Evolutionary conservation across 768 basidiomycete genomes (phyloP), one percentile per base, ranked within the genome.

Genomic region (Trametes punicea): DNA sequence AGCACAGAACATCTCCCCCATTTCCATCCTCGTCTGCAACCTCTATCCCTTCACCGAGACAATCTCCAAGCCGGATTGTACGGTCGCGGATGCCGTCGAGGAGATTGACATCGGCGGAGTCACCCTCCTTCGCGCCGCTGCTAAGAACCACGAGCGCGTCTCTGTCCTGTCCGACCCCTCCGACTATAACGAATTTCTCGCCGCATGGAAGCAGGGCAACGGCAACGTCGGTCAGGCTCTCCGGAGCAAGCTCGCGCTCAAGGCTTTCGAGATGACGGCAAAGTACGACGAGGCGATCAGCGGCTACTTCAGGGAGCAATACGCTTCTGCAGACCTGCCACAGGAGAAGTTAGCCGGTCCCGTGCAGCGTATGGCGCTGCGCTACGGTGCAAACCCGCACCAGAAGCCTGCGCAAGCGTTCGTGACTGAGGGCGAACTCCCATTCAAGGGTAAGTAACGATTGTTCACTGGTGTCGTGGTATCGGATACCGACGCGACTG

Each of bases 21-120:
- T 98, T 74, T 86, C 89, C 53, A 88, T 99, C 75, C 96, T 99
- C 55, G 94, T 97, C 59, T 99, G 97, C 84, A 99, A 99, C 71
- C 84, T 99, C 49, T 98, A 99, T 77, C 97, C 97, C 0, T 99
- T 99, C 76, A 84, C 90, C 29, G 82, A 85, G 20, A 97, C 95
- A 45, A 90, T 96, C 69, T 81, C 95, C 0, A 83, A 87, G 64
- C 90, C 93, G 0, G 82, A 83, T 61, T 95, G 94, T 74, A 94
- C 92, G 10, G 83, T 98, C 57, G 84, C 91, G 3, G 88, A 88
- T 45, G 96, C 96, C 5, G 87, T 98, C 56, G 97, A 99, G 70
- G 97, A 99, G 73, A 89, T 99, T 63, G 97, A 99, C 73, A 98
- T 99, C 55, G 97, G 97, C 6, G 97, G 97, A 25, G 97, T 99